phyloP scores from a whole-genome alignment of 2,329 filamentous ascomycete species.

The Fusarium buharicum region DNA sequence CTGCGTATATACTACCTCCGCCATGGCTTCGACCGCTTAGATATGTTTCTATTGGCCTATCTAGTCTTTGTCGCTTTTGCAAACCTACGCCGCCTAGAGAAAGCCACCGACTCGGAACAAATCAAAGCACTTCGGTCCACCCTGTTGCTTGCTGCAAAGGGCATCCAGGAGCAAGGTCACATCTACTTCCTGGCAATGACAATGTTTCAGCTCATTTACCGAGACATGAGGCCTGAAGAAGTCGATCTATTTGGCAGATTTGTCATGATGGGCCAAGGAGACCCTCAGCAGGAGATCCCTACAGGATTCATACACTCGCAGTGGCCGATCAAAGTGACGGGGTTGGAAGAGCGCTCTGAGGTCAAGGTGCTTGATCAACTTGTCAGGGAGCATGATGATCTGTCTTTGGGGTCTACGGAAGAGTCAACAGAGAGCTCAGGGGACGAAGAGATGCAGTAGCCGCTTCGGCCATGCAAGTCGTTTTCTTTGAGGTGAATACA shows the following conservation, averaged over 20 bases:
- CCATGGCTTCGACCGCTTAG: slow-evolving; percentile 36
- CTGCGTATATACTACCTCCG: slow-evolving; percentile 41
- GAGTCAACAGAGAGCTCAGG: not conserved
- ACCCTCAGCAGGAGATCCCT: not conserved
- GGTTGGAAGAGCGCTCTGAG: not conserved
- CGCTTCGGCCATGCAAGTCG: no score
- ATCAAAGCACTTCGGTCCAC: not conserved
- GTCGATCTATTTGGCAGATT: not conserved
- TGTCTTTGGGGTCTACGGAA: not conserved
- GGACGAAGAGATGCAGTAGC: not conserved
- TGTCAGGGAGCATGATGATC: not conserved
- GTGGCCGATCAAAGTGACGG: not conserved
- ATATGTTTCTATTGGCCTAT: not conserved
- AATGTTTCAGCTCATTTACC: not conserved
- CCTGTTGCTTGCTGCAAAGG: not conserved
- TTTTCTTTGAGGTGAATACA: no score
- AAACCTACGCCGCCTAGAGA: not conserved
- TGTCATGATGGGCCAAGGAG: not conserved
- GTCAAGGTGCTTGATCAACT: not conserved
- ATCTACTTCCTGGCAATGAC: not conserved
- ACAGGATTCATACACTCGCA: not conserved
- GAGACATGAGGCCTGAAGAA: not conserved
- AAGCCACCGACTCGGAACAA: not conserved
- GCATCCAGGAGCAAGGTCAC: not conserved
- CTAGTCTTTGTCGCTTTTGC: not conserved